phyloP scores from a whole-genome alignment of 2,329 filamentous ascomycete genomes.

The Xylariaceae sp. region DNA sequence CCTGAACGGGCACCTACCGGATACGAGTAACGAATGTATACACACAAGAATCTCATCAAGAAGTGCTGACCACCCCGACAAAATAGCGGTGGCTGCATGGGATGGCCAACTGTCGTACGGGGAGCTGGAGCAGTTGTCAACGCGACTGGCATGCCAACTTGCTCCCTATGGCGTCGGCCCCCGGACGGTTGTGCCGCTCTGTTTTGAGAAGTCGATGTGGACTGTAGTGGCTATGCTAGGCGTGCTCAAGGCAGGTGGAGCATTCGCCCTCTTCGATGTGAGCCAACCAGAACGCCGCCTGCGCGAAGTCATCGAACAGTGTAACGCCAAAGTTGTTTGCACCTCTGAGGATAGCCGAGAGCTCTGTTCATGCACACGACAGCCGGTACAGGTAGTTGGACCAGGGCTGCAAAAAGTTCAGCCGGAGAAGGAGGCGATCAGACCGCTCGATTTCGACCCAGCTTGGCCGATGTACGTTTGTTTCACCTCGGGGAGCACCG shows the following conservation, averaged over 20 bases:
- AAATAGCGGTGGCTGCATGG: conserved; percentile 6
- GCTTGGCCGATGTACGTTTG: conserved; percentile 46
- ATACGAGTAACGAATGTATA: background rate
- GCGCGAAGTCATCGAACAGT: background rate
- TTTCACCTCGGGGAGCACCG: conserved; percentile 56
- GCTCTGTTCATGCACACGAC: background rate
- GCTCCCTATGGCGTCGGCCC: background rate
- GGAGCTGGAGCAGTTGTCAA: background rate
- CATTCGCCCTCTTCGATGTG: conserved; percentile 5
- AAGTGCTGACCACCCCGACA: no score
- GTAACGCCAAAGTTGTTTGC: no score
- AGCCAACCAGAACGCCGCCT: no score
- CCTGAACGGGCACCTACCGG: background rate
- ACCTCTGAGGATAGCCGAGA: no score
- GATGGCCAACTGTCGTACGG: conserved; percentile 3
- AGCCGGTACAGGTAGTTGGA: background rate
- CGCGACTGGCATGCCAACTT: background rate
- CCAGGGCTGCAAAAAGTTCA: no score
- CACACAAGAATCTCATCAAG: no score
- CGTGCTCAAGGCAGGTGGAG: conserved; percentile 7
- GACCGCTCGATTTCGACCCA: background rate
- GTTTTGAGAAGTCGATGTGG: conserved; percentile 7
- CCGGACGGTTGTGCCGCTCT: background rate
- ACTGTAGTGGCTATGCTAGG: conserved; percentile 8
- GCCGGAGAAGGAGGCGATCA: no score